A percentile compares a stretch with the other conserved stretches of the same genome.
Conservation (phyloP, 1,284 basidiomycete species). For the Pseudozyma sp. region DNA sequence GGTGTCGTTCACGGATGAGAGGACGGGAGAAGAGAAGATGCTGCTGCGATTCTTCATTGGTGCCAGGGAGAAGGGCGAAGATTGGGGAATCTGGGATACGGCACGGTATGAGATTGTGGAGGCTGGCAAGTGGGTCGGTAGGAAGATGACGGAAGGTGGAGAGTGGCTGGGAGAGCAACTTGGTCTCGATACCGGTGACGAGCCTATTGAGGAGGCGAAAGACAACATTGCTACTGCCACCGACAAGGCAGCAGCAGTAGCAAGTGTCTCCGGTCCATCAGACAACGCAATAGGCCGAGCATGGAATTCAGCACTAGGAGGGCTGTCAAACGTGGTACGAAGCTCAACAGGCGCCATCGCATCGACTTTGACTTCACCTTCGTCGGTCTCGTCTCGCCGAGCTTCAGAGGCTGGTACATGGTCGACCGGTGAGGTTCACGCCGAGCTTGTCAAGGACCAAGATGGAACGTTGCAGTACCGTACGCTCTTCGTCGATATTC, state of each 20-base stretch:
- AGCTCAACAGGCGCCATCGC: slow-evolving; percentile 41
- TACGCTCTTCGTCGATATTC: slow-evolving; percentile 58
- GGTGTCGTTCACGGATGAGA: slow-evolving; percentile 37
- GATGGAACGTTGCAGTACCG: slow-evolving; percentile 58
- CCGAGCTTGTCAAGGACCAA: slow-evolving; percentile 61
- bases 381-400: slow-evolving; percentile 16
- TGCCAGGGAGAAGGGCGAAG: slow-evolving; percentile 56
- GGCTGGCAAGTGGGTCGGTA: slow-evolving; percentile 49
- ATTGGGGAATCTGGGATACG: slow-evolving; percentile 52
- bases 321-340: slow-evolving; percentile 31
- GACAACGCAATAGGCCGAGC: slow-evolving; percentile 24
- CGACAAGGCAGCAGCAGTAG: not conserved
- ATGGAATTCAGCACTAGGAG: slow-evolving; percentile 36
- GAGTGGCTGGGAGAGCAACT: slow-evolving; percentile 51
- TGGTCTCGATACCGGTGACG: slow-evolving; percentile 17
- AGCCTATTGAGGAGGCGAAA: not conserved
- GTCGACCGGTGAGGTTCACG: slow-evolving; percentile 59
- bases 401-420: slow-evolving; percentile 54
- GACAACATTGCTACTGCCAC: not conserved
- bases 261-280: no score
- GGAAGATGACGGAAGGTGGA: slow-evolving; percentile 46
- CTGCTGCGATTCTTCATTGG: slow-evolving; percentile 59
- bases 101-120: slow-evolving; percentile 41
- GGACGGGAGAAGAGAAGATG: slow-evolving; percentile 55
- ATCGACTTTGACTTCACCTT: slow-evolving; percentile 21